Conservation (phyloP, 441 rosid species). For the Viola pubescens region DNA sequence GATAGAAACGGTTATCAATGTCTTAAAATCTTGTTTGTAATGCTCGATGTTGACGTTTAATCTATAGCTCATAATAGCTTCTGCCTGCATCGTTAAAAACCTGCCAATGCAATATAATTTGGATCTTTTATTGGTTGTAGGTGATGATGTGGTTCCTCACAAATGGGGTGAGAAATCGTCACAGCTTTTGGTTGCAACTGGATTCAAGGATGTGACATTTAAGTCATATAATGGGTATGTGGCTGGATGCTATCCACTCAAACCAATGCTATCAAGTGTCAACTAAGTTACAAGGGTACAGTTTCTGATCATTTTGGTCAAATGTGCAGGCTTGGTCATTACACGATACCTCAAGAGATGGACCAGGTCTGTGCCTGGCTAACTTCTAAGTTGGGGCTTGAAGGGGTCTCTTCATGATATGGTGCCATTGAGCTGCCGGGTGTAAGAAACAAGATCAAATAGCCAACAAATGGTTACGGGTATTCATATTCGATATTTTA, state of each 20-base stretch:
- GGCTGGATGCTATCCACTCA: not conserved
- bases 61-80: not conserved
- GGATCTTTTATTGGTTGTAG: slow-evolving; percentile 32
- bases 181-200: slow-evolving; percentile 38
- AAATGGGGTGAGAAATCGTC: slow-evolving; percentile 90
- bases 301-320: slow-evolving; percentile 3
- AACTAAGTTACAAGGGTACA: not conserved
- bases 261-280: not conserved
- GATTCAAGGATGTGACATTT: slow-evolving; percentile 61
- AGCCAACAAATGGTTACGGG: slow-evolving; percentile 1
- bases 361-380: slow-evolving; percentile 75
- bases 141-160: slow-evolving; percentile 78
- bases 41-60: too few relatives aligned
- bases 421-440: not conserved
- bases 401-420: slow-evolving; percentile 31
- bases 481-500: not conserved
- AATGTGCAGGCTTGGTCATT: slow-evolving; percentile 67
- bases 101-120: slow-evolving; percentile 10
- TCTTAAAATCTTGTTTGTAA: too few relatives aligned
- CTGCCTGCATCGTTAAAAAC: not conserved
- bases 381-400: slow-evolving; percentile 58
- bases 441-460: slow-evolving; percentile 12
- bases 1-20: too few relatives aligned
- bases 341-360: slow-evolving; percentile 84
- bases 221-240: slow-evolving; percentile 66